Conservation (phyloP, 2,329 filamentous ascomycete genomes). For the Aspergillus felis region DNA sequence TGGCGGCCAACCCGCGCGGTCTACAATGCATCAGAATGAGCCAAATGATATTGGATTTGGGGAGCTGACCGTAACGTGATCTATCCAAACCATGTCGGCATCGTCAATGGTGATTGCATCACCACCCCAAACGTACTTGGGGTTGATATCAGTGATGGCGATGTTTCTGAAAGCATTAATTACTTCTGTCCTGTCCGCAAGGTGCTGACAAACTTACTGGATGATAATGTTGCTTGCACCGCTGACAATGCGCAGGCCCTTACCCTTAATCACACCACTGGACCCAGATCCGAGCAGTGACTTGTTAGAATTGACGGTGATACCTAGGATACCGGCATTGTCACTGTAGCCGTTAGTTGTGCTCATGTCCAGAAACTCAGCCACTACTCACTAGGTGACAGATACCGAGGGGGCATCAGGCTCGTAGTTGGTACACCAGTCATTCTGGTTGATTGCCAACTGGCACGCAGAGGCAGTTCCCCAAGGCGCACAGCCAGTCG, state of each 20-base stretch:
- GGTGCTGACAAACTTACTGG: slow-evolving; percentile 28
- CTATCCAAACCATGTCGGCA: slow-evolving; percentile 45
- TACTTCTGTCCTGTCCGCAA: background rate
- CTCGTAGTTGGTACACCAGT: slow-evolving; percentile 59
- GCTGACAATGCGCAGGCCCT: slow-evolving; percentile 50
- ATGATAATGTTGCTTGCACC: slow-evolving; percentile 56
- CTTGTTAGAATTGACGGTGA: slow-evolving; percentile 57
- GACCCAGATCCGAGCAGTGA: slow-evolving; percentile 52
- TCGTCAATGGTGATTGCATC: slow-evolving; percentile 54
- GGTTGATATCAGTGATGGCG: slow-evolving; percentile 54
- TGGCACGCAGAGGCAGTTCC: slow-evolving; percentile 54
- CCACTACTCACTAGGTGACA: slow-evolving; percentile 29
- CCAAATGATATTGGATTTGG: background rate
- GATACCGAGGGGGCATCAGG: slow-evolving; percentile 47
- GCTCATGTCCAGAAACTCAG: background rate
- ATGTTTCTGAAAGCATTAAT: slow-evolving; percentile 37
- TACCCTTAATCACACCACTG: slow-evolving; percentile 55
- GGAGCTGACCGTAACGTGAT: slow-evolving; percentile 43
- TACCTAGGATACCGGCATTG: slow-evolving; percentile 50
- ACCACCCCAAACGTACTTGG: slow-evolving; percentile 58
- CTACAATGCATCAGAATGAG: slow-evolving; percentile 17
- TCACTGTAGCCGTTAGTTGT: slow-evolving; percentile 27
- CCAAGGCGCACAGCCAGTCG: slow-evolving; percentile 56
- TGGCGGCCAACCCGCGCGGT: slow-evolving; percentile 57
- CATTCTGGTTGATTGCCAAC: slow-evolving; percentile 57